A percentile compares a stretch with the other conserved stretches of the same genome.
Evolutionary conservation across 2,329 filamentous ascomycete genomes (phyloP).

Genomic region (Lachnum nothofagi): DNA sequence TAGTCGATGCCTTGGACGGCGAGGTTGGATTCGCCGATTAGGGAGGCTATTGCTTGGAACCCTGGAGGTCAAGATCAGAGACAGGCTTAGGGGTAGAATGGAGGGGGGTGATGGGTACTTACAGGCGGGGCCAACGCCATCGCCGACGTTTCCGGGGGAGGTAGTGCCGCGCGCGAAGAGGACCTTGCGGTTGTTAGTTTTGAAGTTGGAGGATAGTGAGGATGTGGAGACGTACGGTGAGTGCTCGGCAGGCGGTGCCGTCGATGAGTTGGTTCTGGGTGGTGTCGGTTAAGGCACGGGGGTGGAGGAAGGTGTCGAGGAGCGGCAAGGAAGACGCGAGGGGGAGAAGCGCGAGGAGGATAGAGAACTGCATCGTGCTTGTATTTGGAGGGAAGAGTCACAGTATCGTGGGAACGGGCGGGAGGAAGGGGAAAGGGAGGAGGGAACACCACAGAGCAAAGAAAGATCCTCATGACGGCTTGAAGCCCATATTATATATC

Average conservation of each 20-base stretch:
- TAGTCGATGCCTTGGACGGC: constrained; percentile 51
- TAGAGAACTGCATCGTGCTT: neutral
- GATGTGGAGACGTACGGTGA: constrained; percentile 33
- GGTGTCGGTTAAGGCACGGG: neutral
- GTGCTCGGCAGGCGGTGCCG: constrained; percentile 35
- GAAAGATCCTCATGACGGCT: no score
- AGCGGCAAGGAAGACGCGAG: constrained; percentile 3
- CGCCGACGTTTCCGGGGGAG: constrained; percentile 48
- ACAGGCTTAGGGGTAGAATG: neutral
- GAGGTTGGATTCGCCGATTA: constrained; percentile 40
- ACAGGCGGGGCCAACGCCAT: constrained; percentile 45
- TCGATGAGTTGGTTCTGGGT: constrained; percentile 23
- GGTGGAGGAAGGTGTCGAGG: neutral
- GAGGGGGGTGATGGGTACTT: neutral
- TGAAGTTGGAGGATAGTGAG: no score
- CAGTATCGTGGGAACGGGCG: neutral
- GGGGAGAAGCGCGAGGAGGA: neutral
- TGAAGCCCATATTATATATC: no score
- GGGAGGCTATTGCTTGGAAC: constrained; percentile 39
- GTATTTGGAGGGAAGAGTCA: neutral
- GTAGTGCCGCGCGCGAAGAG: constrained; percentile 52
- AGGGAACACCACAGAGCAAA: neutral
- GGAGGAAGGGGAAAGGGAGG: neutral
- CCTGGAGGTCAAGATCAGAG: neutral
- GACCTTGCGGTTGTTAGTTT: constrained; percentile 23